Conservation (phyloP, 2,329 filamentous ascomycete species). For the Dryadomyces quercivorus region DNA sequence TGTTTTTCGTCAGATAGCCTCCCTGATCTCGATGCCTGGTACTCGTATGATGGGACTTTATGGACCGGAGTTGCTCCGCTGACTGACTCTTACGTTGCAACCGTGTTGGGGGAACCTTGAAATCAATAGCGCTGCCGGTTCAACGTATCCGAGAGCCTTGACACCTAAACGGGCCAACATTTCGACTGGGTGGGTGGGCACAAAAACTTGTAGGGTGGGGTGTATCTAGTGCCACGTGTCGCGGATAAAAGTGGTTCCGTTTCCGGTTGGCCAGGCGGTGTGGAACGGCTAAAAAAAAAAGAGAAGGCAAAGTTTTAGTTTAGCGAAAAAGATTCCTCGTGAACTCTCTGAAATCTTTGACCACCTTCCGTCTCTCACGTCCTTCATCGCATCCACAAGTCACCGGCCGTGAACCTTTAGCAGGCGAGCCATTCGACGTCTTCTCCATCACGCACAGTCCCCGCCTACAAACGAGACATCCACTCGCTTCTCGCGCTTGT, state of each 20-base stretch:
- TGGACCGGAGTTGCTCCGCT: too few species aligned
- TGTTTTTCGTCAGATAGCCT: too few species aligned
- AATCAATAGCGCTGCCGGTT: too few species aligned
- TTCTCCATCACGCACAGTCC: background rate
- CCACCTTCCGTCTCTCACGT: background rate
- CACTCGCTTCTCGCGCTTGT: too few species aligned
- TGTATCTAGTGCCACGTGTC: background rate
- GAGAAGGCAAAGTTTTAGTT: background rate
- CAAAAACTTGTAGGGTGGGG: background rate
- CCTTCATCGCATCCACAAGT: background rate
- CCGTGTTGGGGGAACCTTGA: too few species aligned
- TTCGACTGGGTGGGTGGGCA: too few species aligned
- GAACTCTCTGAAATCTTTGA: background rate
- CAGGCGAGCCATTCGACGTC: constrained; percentile 12
- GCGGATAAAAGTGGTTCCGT: background rate
- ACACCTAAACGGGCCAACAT: too few species aligned
- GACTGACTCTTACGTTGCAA: too few species aligned
- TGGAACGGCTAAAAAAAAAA: background rate
- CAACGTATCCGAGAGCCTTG: too few species aligned
- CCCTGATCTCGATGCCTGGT: too few species aligned
- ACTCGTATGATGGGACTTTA: too few species aligned
- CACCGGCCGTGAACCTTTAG: constrained; percentile 13
- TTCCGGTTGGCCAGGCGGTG: too few species aligned
- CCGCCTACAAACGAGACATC: background rate
- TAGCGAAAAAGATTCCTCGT: background rate